These are phyloP conservation scores for Berberis thunbergii DNA, from an alignment of 164 flowering plant species.

Conservation along the genomic window DNA sequence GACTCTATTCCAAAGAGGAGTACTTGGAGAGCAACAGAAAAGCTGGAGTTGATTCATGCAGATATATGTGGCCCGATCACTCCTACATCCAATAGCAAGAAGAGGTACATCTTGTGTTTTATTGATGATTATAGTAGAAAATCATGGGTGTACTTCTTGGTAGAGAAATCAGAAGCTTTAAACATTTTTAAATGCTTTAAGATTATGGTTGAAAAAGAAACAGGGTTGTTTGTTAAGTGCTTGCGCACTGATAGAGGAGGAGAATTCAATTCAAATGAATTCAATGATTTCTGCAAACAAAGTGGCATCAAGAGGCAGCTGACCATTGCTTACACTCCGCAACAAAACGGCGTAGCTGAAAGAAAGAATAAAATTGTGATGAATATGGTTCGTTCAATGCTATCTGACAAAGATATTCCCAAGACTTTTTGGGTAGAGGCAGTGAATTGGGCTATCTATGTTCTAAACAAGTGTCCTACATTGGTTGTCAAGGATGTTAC, in stretches of 20 bases:
- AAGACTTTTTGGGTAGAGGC: conserved; percentile 7
- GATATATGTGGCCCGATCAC: background rate
- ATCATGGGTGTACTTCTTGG: background rate
- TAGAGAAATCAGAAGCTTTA: background rate
- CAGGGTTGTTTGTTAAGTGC: too few species aligned
- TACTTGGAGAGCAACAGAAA: background rate
- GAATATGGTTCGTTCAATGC: conserved; percentile 2
- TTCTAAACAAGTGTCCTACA: background rate
- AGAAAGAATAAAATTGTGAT: background rate
- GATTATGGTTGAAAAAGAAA: too few species aligned
- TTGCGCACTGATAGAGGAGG: too few species aligned
- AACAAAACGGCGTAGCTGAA: too few species aligned
- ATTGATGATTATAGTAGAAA: conserved; percentile 2
- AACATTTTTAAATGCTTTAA: background rate
- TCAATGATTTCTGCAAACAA: background rate
- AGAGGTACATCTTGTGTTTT: background rate
- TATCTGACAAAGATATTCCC: conserved; percentile 2
- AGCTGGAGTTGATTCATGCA: background rate
- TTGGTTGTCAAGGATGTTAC: background rate
- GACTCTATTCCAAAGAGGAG: background rate
- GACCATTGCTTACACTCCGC: background rate
- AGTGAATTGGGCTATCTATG: background rate
- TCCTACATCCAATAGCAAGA: background rate
- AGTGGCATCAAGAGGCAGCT: too few species aligned
- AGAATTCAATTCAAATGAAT: too few species aligned